Conservation (phyloP, 2,329 filamentous ascomycete species). For the Lachnellula hyalina region DNA sequence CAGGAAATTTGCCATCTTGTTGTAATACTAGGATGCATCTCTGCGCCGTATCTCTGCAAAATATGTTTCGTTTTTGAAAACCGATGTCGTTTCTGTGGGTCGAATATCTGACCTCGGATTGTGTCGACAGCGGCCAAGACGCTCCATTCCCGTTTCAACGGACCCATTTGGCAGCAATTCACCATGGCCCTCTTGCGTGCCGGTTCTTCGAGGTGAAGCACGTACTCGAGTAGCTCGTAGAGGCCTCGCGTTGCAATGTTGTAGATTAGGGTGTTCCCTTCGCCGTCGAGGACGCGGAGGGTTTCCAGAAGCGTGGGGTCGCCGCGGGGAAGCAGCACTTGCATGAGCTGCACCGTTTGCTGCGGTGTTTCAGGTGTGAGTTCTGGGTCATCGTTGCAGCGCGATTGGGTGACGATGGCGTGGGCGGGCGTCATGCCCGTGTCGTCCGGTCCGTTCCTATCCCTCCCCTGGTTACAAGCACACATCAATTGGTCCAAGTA, state of each 20-base stretch:
- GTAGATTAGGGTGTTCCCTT: constrained; percentile 19
- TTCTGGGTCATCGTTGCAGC: constrained; percentile 11
- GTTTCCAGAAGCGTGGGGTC: constrained; percentile 16
- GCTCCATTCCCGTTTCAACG: constrained; percentile 8
- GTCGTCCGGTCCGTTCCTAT: constrained; percentile 20
- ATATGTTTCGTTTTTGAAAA: constrained; percentile 15
- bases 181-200: constrained; percentile 17
- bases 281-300: constrained; percentile 18
- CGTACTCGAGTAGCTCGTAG: constrained; percentile 18
- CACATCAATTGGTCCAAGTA: constrained; percentile 21
- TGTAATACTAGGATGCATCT: constrained; percentile 12
- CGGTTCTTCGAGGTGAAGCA: constrained; percentile 15
- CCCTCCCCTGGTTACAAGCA: constrained; percentile 16
- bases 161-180: constrained; percentile 14
- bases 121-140: constrained; percentile 9
- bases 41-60: constrained; percentile 8
- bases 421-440: constrained; percentile 21
- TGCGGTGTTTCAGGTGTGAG: constrained; percentile 10
- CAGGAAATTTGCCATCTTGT: constrained; percentile 16
- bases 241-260: constrained; percentile 20
- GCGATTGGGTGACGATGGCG: constrained; percentile 14
- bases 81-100: constrained; percentile 11
- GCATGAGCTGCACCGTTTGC: constrained; percentile 18
- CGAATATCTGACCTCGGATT: constrained; percentile 1
- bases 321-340: constrained; percentile 10